Conservation (phyloP, 306 rosid species). For the Casuarina cunninghamiana region DNA sequence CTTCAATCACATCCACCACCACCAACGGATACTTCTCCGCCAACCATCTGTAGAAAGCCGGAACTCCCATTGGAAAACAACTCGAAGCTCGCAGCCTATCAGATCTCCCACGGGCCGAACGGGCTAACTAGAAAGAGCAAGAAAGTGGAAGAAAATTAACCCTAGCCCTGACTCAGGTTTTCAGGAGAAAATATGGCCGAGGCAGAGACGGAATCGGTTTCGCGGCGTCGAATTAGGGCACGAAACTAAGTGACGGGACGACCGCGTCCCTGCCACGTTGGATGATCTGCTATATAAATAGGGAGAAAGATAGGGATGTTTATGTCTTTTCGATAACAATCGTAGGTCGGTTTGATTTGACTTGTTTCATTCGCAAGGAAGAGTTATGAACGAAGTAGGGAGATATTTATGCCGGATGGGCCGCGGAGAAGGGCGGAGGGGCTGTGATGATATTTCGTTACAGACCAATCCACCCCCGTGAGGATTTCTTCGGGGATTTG, state of each 20-base stretch:
- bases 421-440: background rate
- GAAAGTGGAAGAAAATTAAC: conserved; percentile 1
- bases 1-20: conserved; percentile 79
- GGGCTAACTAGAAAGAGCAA: conserved; percentile 1
- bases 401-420: too few species aligned
- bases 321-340: background rate
- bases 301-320: background rate
- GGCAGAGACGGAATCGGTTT: background rate
- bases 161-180: conserved; percentile 1
- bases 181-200: background rate
- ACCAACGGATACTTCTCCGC: conserved; percentile 95
- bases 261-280: background rate
- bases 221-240: conserved; percentile 24
- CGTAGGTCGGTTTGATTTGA: background rate
- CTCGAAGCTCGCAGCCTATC: conserved; percentile 16
- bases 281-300: too few species aligned
- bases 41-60: conserved; percentile 92
- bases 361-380: background rate
- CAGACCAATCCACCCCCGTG: background rate
- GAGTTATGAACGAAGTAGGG: too few species aligned
- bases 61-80: conserved; percentile 78
- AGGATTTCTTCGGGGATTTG: too few species aligned
- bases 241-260: background rate
- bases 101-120: background rate
- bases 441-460: background rate